Evolutionary conservation across 257 asterid genomes (phyloP).

Genomic region (Rehmannia glutinosa): DNA sequence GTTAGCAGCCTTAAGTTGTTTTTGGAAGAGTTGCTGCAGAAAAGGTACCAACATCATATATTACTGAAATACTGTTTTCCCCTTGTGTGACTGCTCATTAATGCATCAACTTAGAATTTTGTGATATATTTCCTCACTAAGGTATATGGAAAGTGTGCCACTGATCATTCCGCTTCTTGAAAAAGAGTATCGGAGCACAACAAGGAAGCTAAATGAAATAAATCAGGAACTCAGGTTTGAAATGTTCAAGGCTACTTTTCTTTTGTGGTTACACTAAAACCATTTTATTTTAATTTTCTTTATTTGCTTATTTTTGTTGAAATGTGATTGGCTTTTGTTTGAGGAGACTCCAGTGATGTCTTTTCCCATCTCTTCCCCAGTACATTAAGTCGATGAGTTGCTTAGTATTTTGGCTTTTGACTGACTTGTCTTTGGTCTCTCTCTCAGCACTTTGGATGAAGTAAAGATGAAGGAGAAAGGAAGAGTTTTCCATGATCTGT

Average conservation of each 20-base stretch:
- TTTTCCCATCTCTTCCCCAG: no score
- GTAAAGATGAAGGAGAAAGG: constrained; percentile 95
- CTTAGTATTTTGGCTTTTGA: not conserved
- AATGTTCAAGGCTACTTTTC: not conserved
- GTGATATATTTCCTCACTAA: constrained; percentile 26
- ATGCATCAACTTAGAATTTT: constrained; percentile 20
- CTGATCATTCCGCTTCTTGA: constrained; percentile 92
- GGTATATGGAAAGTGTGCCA: constrained; percentile 96
- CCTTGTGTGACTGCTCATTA: constrained; percentile 10
- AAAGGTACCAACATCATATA: constrained; percentile 42
- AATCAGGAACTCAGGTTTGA: constrained; percentile 87
- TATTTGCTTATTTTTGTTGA: constrained; percentile 7
- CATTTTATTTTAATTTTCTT: not conserved
- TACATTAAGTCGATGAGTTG: constrained; percentile 5
- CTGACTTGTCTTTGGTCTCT: constrained; percentile 16
- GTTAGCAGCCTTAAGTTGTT: constrained; percentile 88
- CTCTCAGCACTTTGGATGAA: constrained; percentile 82
- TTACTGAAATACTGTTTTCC: constrained; percentile 1
- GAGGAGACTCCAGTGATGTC: not conserved
- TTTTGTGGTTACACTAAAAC: not conserved
- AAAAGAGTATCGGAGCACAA: constrained; percentile 71
- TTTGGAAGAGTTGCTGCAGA: constrained; percentile 88
- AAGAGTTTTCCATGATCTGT: constrained; percentile 79
- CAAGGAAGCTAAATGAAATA: constrained; percentile 79
- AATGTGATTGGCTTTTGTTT: not conserved